Evolutionary conservation across 192 early-diverging fungal genomes (phyloP), one percentile per base, ranked within the genome.

Genomic region (Coemansia sp.): DNA sequence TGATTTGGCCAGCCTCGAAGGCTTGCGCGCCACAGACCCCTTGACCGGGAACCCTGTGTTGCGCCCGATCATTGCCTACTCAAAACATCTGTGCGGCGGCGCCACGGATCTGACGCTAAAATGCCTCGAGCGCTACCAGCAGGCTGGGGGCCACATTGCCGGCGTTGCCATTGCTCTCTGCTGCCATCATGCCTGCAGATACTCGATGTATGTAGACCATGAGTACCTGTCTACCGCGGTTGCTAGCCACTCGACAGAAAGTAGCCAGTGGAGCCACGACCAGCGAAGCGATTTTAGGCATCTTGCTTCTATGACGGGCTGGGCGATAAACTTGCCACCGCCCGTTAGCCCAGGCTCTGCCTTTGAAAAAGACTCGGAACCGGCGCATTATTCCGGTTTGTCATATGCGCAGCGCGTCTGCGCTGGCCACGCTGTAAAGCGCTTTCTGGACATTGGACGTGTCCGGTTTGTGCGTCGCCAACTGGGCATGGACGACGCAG

Each of bases 71-170:
- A 87, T 94, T 5, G 90, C 87, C 2, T 79, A 89, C 52, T 95
- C 94, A 11, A 97, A 97, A 70, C 95, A 97, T 75, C 85, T 97
- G 55, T 97, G 95, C 80, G 95, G 95, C 34, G 86, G 87, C 12
- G 95, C 94, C 6, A 95, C 95, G 0, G 95, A 97, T 75, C 79
- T 96, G 35, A 91, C 93, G 0, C 77, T 97, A 28, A 88, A 87
- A 61, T 93, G 93, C 37, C 65, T 95, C 9, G 78, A 85, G 36
- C 79, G 87, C 59, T 88, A 86, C 65, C 66, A 70, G 5, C 62
- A 78, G 9, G 61, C 86, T 9, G 78, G 85, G 5, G 84, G 86
- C 18, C 70, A 85, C 8, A 78, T 93, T 7, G 79, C 78, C 8
- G 91, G 91, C 15, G 82, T 96, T 20, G 76, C 92, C 22, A 94